Evolutionary conservation across 78 protist genomes (phyloP).

Genomic region (Chrysochromulina parva): DNA sequence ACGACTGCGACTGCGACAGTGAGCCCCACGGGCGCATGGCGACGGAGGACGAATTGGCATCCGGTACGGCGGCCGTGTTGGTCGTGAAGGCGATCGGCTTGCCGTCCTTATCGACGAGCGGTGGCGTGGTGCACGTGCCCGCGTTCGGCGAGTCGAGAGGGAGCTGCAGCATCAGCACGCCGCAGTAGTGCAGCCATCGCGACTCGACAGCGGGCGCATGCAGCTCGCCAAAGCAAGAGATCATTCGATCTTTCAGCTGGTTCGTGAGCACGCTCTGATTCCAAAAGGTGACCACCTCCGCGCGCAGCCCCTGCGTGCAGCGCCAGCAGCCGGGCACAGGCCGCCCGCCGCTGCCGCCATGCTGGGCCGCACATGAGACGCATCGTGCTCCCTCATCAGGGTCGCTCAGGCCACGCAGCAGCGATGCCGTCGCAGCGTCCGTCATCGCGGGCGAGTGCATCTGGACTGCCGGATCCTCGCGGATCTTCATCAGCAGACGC

Average conservation of each 20-base stretch:
- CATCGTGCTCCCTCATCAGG: not conserved
- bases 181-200: not conserved
- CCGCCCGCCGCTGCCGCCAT: too few relatives aligned
- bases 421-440: not conserved
- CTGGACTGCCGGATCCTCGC: not conserved
- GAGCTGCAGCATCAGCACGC: not conserved
- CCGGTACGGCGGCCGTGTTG: not conserved
- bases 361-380: too few relatives aligned
- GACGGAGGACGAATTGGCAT: not conserved
- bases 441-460: not conserved
- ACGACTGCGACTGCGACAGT: not conserved
- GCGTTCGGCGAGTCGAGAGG: not conserved
- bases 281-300: not conserved
- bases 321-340: too few relatives aligned
- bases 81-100: not conserved
- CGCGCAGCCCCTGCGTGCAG: not conserved
- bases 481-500: not conserved
- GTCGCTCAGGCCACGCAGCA: not conserved
- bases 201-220: not conserved
- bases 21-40: constrained; percentile 6
- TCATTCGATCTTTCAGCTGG: not conserved
- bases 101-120: too few relatives aligned
- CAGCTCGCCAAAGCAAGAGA: not conserved
- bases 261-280: not conserved
- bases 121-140: too few relatives aligned